Evolutionary conservation across 116 monocot genomes (phyloP), one percentile per base, ranked within the genome.

Genomic region (Cymodocea nodosa): DNA sequence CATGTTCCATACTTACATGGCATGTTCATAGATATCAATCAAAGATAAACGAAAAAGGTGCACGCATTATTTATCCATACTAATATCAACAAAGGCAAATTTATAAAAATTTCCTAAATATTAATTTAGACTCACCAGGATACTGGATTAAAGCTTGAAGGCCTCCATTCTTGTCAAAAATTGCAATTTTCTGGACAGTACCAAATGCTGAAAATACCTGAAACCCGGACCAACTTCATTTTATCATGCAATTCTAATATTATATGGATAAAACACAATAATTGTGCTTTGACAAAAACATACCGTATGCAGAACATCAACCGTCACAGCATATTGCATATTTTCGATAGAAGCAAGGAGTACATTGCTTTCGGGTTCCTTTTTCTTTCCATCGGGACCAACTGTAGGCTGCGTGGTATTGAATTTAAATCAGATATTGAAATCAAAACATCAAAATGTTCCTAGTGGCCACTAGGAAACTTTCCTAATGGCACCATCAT

Each of bases 291-390:
- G 23, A 36, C 14, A 30, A 62, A 15, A 9, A 9, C 78, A 65
- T 77, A 94, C 94, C 18, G 83, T 83, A 67, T 97, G 90, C 65
- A 97, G 81, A 60, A 97, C 83, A 78, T 97, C 91, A 72, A 90
- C 81, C 18, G 95, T 97, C 18, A 97, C 95, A 74, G 76, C 83
- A 88, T 97, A 97, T 70, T 85, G 85, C 83, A 83, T 74, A 78
- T 97, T 97, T 59, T 85, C 95, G 23, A 87, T 85, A 12, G 90
- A 90, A 36, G 91, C 87, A 44, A 97, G 79, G 72, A 97, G 95
- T n/a, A 97, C 91, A 75, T 97, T 97, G 64, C 95, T 87, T 73
- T 90, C 91, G 6, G 87, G 75, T 59, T 95, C 90, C 37, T 81
- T 77, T 63, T 81, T 85, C 83, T 80, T 87, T 64, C 83, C 95